phyloP scores from a whole-genome alignment of 1,139 yeast genomes.

The Geotrichum fermentans region DNA sequence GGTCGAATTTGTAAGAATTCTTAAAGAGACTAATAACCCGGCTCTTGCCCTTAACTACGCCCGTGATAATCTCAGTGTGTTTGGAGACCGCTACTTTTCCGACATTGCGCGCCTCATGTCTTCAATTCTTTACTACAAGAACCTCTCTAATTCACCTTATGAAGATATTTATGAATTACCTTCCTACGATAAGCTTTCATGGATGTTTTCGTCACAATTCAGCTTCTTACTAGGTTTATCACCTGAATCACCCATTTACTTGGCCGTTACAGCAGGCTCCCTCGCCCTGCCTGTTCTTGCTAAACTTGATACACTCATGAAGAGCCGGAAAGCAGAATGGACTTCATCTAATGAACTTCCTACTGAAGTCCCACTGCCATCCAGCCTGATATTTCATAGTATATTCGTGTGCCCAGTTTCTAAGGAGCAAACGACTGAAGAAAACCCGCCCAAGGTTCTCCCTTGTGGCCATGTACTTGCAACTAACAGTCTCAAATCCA shows the following conservation, averaged over 20 bases:
- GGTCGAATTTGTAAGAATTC: slow-evolving; percentile 46
- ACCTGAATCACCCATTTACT: slow-evolving; percentile 66
- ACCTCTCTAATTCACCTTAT: slow-evolving; percentile 43
- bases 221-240: slow-evolving; percentile 61
- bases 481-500: slow-evolving; percentile 44
- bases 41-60: slow-evolving; percentile 52
- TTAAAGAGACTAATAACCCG: slow-evolving; percentile 29
- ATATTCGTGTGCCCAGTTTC: slow-evolving; percentile 89
- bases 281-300: slow-evolving; percentile 67
- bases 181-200: slow-evolving; percentile 44
- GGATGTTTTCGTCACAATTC: slow-evolving; percentile 60
- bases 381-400: slow-evolving; percentile 59
- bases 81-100: slow-evolving; percentile 40
- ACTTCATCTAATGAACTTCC: slow-evolving; percentile 54
- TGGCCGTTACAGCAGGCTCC: slow-evolving; percentile 64
- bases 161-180: slow-evolving; percentile 32
- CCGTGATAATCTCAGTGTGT: slow-evolving; percentile 47
- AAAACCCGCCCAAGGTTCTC: slow-evolving; percentile 57
- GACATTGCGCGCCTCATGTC: slow-evolving; percentile 55
- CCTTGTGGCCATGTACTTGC: slow-evolving; percentile 64
- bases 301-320: slow-evolving; percentile 53
- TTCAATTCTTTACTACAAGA: slow-evolving; percentile 41
- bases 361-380: slow-evolving; percentile 54
- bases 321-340: slow-evolving; percentile 52
- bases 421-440: slow-evolving; percentile 67